A percentile compares a stretch with the other conserved stretches of the same genome.
Evolutionary conservation across 2,329 filamentous ascomycete species (phyloP).

Genomic region (Coccinonectria pachysandricola): DNA sequence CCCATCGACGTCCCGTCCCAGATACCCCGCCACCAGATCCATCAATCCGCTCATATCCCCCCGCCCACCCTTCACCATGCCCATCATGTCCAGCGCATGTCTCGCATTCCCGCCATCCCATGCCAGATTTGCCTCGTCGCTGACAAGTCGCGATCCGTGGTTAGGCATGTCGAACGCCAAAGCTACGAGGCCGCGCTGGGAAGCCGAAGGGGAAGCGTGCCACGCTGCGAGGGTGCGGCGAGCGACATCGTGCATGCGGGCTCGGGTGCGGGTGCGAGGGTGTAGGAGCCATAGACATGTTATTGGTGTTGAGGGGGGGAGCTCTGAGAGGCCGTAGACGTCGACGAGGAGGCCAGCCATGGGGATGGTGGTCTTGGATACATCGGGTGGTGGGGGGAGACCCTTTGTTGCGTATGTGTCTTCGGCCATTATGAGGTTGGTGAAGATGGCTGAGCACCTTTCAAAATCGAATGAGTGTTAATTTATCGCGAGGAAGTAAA

Average conservation of each 20-base stretch:
- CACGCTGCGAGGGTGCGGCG: conserved; percentile 58
- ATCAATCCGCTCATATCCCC: conserved; percentile 67
- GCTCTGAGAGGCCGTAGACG: conserved; percentile 70
- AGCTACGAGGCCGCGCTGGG: conserved; percentile 56
- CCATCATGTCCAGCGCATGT: conserved; percentile 91
- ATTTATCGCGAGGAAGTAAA: too few species aligned
- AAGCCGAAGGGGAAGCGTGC: conserved; percentile 34
- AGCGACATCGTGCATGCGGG: conserved; percentile 67
- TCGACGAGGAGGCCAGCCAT: conserved; percentile 72
- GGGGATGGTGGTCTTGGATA: conserved; percentile 57
- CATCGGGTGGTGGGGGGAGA: conserved; percentile 29
- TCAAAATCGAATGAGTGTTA: conserved; percentile 4
- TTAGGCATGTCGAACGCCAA: conserved; percentile 88
- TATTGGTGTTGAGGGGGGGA: conserved; percentile 46
- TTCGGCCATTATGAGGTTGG: conserved; percentile 14
- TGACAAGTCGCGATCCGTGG: conserved; percentile 66
- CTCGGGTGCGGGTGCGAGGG: conserved; percentile 59
- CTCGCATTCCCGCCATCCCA: conserved; percentile 71
- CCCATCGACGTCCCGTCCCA: conserved; percentile 42
- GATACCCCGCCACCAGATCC: conserved; percentile 65
- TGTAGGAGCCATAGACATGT: conserved; percentile 90
- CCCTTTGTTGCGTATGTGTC: conserved; percentile 23
- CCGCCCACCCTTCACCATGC: conserved; percentile 61
- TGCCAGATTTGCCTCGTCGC: conserved; percentile 58
- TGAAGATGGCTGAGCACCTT: conserved; percentile 2